Percentiles rank a stretch among this genome's conserved stretches.
These are phyloP conservation scores for Nowakowskiella sp. DNA, from an alignment of 192 early-diverging fungal genomes.

Conservation along the genomic window DNA sequence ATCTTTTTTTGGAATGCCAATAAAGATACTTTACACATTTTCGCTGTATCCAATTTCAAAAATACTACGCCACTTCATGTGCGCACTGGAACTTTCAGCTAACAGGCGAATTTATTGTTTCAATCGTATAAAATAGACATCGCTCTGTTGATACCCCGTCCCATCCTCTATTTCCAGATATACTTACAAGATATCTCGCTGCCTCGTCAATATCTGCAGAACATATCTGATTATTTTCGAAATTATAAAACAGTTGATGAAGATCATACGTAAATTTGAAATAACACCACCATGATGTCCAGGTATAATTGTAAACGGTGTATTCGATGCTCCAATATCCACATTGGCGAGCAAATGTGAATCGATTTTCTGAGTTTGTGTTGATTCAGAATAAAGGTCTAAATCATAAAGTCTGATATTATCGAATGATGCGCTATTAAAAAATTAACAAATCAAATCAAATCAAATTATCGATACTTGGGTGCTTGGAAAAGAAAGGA, in stretches of 20 bases:
- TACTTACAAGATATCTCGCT: slow-evolving; percentile 77
- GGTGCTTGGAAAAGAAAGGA: not conserved
- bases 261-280: slow-evolving; percentile 59
- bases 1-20: too few species aligned
- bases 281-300: slow-evolving; percentile 87
- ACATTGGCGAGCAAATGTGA: not conserved
- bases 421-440: slow-evolving; percentile 72
- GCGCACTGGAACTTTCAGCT: too few species aligned
- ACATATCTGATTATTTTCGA: not conserved
- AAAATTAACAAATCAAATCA: not conserved
- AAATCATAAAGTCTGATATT: slow-evolving; percentile 91
- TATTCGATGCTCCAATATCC: slow-evolving; percentile 16
- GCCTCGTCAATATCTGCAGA: slow-evolving; percentile 60
- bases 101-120: slow-evolving; percentile 37
- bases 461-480: not conserved
- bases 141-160: slow-evolving; percentile 76
- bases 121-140: slow-evolving; percentile 80
- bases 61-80: too few species aligned
- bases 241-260: not conserved
- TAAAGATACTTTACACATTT: too few species aligned
- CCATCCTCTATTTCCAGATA: slow-evolving; percentile 94
- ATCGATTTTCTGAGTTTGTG: slow-evolving; percentile 9
- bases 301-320: slow-evolving; percentile 88
- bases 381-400: slow-evolving; percentile 23
- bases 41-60: too few species aligned